Evolutionary conservation across 2,329 filamentous ascomycete species (phyloP).

Genomic region (Massarina eburnea): DNA sequence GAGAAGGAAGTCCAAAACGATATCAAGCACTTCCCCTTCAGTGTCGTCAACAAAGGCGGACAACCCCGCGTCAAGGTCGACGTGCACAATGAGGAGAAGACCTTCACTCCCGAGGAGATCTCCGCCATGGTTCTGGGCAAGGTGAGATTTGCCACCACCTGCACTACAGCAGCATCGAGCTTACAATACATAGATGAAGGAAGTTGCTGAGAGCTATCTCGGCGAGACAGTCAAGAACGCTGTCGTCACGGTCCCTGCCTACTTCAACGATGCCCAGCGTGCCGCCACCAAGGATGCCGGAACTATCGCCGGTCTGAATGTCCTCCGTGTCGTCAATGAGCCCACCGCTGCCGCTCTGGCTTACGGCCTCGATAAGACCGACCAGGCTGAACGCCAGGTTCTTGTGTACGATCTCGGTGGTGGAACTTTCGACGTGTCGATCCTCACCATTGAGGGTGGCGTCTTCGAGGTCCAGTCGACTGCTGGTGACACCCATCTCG

Average conservation of each 20-base stretch:
- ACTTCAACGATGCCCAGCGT: constrained; percentile 98
- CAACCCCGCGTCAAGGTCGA: constrained; percentile 84
- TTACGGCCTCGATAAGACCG: constrained; percentile 68
- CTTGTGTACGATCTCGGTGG: constrained; percentile 48
- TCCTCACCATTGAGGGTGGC: constrained; percentile 84
- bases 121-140: constrained; percentile 68
- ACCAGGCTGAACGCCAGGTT: constrained; percentile 43
- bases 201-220: constrained; percentile 75
- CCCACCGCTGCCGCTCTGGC: constrained; percentile 94
- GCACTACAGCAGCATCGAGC: background rate
- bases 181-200: constrained; percentile 66
- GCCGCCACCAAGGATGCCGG: constrained; percentile 96
- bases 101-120: constrained; percentile 78
- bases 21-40: constrained; percentile 98
- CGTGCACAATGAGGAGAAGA: constrained; percentile 65
- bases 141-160: background rate
- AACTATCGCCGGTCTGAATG: constrained; percentile 87
- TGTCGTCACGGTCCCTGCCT: constrained; percentile 92
- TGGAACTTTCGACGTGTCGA: constrained; percentile 55
- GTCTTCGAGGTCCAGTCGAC: constrained; percentile 94
- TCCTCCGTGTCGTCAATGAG: constrained; percentile 95
- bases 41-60: constrained; percentile 83
- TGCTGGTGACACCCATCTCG: constrained; percentile 94
- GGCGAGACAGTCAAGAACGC: constrained; percentile 83
- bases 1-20: constrained; percentile 80